phyloP scores from a whole-genome alignment of 495 filamentous ascomycete species.

The Clohesyomyces aquaticus region DNA sequence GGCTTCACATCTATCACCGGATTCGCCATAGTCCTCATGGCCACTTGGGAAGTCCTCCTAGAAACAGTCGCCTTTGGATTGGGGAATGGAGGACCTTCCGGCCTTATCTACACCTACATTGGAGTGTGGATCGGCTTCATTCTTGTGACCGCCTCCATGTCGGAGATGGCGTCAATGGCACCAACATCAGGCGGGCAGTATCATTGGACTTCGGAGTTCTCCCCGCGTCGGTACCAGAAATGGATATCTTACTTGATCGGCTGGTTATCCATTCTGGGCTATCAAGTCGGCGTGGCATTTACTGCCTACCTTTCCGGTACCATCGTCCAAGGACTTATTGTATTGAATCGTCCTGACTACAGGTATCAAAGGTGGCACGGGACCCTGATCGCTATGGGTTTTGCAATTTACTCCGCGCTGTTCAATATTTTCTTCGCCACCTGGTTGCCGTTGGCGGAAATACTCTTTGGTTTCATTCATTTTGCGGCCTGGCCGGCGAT shows the following conservation, averaged over 20 bases:
- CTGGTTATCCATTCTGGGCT: constrained; percentile 28
- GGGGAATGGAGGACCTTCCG: constrained; percentile 41
- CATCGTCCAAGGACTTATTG: constrained; percentile 32
- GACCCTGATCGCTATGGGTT: constrained; percentile 40
- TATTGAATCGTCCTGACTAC: constrained; percentile 42
- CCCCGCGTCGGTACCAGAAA: constrained; percentile 35
- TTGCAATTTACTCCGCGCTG: constrained; percentile 12
- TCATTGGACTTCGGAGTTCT: constrained; percentile 43
- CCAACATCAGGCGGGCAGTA: constrained; percentile 44
- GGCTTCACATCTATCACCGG: constrained; percentile 7
- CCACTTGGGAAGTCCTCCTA: constrained; percentile 1
- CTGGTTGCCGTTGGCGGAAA: constrained; percentile 36
- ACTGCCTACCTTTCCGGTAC: constrained; percentile 35
- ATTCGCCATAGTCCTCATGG: constrained; percentile 4
- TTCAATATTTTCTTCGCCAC: constrained; percentile 38
- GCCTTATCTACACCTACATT: constrained; percentile 42
- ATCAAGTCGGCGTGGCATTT: constrained; percentile 35
- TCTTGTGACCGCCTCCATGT: constrained; percentile 36
- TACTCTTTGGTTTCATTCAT: constrained; percentile 30
- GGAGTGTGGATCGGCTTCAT: constrained; percentile 31
- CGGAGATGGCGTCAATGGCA: constrained; percentile 40
- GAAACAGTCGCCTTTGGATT: constrained; percentile 21
- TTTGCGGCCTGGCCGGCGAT: constrained; percentile 38
- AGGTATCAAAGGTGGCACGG: constrained; percentile 37
- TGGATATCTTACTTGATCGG: constrained; percentile 37